Evolutionary conservation across 805 yeast species (phyloP), one percentile per base, ranked within the genome.

Genomic region (Barnettozyma californica): DNA sequence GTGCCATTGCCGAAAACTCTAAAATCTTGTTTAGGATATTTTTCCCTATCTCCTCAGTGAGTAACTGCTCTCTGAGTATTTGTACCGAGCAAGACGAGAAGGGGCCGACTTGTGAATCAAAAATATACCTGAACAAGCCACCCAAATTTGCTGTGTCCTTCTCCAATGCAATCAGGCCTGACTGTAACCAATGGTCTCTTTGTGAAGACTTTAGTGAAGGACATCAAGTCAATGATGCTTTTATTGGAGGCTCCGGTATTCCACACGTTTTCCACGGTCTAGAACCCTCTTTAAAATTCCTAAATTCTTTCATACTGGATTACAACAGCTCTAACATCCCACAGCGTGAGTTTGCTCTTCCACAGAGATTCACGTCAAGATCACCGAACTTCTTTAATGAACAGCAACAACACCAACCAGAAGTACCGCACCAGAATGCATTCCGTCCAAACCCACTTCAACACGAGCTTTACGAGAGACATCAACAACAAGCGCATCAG

Each of bases 181-280:
- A 75, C 53, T 64, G 74, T 21, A 83, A 83, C 61, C 86, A 81
- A 57, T 84, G 91, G 91, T 81, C 87, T 1, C 81, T 84, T 23
- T 85, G 92, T 65, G 92, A 84, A 49, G 95, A 87, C 65, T 87
- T 87, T 55, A 81, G 88, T 50, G 94, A 86, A 58, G 91, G 87
- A 13, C 89, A 84, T 58, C 92, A 86, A 61, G 94, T 87, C 6
- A 80, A 79, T 47, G 76, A 74, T 49, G 92, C 94, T 0, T 80
- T 70, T 60, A 68, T 73, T 27, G 81, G 80, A 4, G 87, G 87
- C 2, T 71, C 80, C 3, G 75, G 76, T 19, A 70, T 80, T 13
- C 90, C 91, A 1, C 94, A 86, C 64, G 78, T 83, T 2, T 65
- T 85, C 36, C 81, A 78, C 21, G 94, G 92, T 1, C 62, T 69